Evolutionary conservation across 1,284 basidiomycete genomes (phyloP), one percentile per base, ranked within the genome.

Genomic region (Rhizoctonia solani): DNA sequence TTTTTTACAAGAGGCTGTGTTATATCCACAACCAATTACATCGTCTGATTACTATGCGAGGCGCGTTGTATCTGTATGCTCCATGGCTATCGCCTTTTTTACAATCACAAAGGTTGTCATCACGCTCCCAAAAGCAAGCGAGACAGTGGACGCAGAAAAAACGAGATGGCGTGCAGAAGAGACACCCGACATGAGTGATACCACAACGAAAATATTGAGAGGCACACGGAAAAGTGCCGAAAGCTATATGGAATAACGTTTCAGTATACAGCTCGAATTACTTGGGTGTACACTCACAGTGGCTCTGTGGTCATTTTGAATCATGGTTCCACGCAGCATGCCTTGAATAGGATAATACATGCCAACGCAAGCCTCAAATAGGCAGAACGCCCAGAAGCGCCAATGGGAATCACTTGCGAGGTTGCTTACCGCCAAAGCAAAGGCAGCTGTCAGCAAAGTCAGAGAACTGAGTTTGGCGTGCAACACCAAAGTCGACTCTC

Each of bases 341-440:
- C 88, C 89, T 69, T 89, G 86, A 32, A 88, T 83, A 11, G 89
- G 88, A 73, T 89, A 90, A 73, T 90, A 89, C 82, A 89, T 83
- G 42, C 89, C 89, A 3, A 89, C 88, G 72, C 87, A 89, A 8
- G 83, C 85, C 74, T 90, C 88, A 70, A 89, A 90, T 5, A 81
- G 76, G 72, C 88, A 89, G 73, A 90, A 90, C 13, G 86, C 83
- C 83, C 83, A 88, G 73, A 90, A 90, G 3, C 87, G 81, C 29
- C 80, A 68, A 34, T 80, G 77, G 63, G 86, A 84, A 68, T 77
- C 77, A 13, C 71, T 68, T 5, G 79, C 80, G n/a, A 76, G 75
- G n/a, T 86, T 79, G 72, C 82, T 83, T 9, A 79, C 69, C 0
- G 82, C 82, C 41, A 89, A 79, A 1, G 87, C 79, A n/a, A 87